A percentile compares a stretch with the other conserved stretches of the same genome.
These are phyloP conservation scores for Russula foetens DNA, from an alignment of 768 basidiomycete genomes.

Conservation along the genomic window DNA sequence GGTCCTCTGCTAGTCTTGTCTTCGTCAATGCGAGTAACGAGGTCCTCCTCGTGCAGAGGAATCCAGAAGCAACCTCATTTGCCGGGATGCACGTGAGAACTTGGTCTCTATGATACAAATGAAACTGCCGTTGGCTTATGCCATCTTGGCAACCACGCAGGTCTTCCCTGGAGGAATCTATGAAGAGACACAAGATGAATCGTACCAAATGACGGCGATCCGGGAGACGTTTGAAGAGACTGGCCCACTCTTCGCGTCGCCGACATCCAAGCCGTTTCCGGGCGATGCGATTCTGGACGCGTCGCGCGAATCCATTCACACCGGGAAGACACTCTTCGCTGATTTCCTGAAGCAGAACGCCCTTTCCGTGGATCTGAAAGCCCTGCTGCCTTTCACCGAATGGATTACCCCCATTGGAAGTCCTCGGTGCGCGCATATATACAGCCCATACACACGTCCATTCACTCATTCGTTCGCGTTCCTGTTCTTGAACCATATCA, in stretches of 20 bases:
- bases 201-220: slow-evolving; percentile 54
- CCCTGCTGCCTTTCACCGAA: slow-evolving; percentile 60
- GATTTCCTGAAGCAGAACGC: slow-evolving; percentile 42
- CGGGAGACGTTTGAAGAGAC: slow-evolving; percentile 75
- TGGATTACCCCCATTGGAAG: slow-evolving; percentile 61
- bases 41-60: slow-evolving; percentile 61
- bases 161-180: slow-evolving; percentile 73
- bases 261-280: slow-evolving; percentile 18
- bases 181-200: slow-evolving; percentile 51
- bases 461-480: no score
- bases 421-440: slow-evolving; percentile 36
- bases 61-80: slow-evolving; percentile 54
- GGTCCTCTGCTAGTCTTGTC: slow-evolving; percentile 60
- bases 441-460: neutral
- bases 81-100: slow-evolving; percentile 56
- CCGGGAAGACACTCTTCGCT: slow-evolving; percentile 41
- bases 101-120: neutral
- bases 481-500: no score
- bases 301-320: slow-evolving; percentile 49
- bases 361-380: slow-evolving; percentile 37
- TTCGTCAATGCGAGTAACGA: slow-evolving; percentile 61
- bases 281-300: slow-evolving; percentile 39
- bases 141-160: slow-evolving; percentile 29
- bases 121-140: neutral
- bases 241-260: slow-evolving; percentile 53